A percentile compares a stretch with the other conserved stretches of the same genome.
Conservation (phyloP, 176 grass and related monocot genomes). For the Eremochloa ophiuroides region DNA sequence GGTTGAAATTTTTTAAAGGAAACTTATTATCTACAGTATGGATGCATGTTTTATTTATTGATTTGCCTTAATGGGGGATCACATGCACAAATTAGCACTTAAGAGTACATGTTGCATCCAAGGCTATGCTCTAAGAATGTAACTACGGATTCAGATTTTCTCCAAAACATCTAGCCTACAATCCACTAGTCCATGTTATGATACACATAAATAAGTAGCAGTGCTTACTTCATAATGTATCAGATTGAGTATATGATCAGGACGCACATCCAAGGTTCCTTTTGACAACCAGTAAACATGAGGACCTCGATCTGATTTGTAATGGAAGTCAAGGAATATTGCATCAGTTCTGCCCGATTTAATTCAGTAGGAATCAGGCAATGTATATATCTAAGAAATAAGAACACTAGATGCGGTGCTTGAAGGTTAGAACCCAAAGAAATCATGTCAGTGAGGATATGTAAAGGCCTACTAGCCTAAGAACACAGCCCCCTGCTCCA, state of each 20-base stretch:
- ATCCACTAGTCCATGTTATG: background rate
- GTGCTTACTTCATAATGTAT: constrained; percentile 87
- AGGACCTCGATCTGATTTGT: constrained; percentile 83
- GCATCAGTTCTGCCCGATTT: background rate
- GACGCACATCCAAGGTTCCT: constrained; percentile 65
- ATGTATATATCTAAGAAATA: background rate
- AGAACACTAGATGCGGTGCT: background rate
- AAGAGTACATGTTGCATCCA: background rate
- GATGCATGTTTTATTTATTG: background rate
- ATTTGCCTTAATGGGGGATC: background rate
- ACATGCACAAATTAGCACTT: background rate
- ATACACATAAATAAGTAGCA: constrained; percentile 21
- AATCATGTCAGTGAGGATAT: constrained; percentile 56
- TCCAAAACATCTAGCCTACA: background rate
- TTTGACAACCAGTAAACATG: constrained; percentile 71
- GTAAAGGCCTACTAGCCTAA: constrained; percentile 90
- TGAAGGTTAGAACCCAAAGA: background rate
- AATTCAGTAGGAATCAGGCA: background rate
- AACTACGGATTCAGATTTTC: background rate
- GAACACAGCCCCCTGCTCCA: constrained; percentile 65
- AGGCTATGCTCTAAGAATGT: background rate
- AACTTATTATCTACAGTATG: background rate
- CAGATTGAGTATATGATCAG: constrained; percentile 85
- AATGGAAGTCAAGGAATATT: constrained; percentile 44
- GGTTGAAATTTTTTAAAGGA: no score